A percentile compares a stretch with the other conserved stretches of the same genome.
These are phyloP conservation scores for Chrysosporium keratinophilum DNA, from an alignment of 2,329 filamentous ascomycete species.

Conservation along the genomic window DNA sequence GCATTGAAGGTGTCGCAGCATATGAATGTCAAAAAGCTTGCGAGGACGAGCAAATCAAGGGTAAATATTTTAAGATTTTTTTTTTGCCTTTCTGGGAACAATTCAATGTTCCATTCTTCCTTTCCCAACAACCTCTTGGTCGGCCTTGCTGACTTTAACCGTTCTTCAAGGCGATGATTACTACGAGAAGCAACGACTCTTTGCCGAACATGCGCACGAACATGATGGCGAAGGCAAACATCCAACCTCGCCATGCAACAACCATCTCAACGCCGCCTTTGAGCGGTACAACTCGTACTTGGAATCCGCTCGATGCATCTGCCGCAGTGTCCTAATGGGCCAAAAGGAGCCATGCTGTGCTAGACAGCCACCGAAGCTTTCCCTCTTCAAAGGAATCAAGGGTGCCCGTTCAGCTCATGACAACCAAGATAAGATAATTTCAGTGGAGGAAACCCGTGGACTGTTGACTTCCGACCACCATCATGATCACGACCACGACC, in stretches of 20 bases:
- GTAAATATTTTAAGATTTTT: neutral
- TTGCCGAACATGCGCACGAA: conserved; percentile 15
- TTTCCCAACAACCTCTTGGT: neutral
- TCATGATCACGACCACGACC: neutral
- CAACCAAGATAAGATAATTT: conserved; percentile 4
- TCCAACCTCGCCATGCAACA: conserved; percentile 17
- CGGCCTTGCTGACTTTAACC: neutral
- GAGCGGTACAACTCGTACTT: conserved; percentile 22
- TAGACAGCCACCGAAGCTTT: conserved; percentile 4
- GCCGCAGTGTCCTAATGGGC: conserved; percentile 18
- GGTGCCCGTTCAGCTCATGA: neutral
- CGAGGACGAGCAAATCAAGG: conserved; percentile 1
- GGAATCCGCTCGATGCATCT: conserved; percentile 22
- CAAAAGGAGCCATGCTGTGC: conserved; percentile 8
- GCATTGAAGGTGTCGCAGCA: conserved; percentile 11
- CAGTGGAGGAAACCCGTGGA: conserved; percentile 3
- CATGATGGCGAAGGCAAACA: conserved; percentile 18
- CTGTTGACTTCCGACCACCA: conserved; percentile 3
- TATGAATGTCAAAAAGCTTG: conserved; percentile 11
- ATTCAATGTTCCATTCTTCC: neutral
- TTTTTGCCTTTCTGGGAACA: neutral
- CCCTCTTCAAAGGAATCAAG: conserved; percentile 4
- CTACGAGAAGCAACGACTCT: neutral
- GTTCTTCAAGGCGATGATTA: neutral
- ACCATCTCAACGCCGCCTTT: conserved; percentile 20